Evolutionary conservation across 306 rosid genomes (phyloP).

Genomic region (Cyclanthera cordifolia): DNA sequence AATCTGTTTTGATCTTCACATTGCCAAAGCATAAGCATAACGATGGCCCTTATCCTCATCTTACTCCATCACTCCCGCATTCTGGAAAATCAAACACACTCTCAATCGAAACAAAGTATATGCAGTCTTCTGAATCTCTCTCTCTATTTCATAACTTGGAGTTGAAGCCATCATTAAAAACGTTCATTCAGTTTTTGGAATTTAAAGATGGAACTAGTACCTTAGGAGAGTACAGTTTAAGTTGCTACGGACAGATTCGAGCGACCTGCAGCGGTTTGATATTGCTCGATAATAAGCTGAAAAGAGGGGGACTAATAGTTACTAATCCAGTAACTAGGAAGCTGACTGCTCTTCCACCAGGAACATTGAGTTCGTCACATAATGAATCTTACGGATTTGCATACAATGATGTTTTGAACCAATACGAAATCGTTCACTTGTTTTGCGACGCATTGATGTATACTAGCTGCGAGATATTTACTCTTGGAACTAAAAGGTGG

Average conservation of each 20-base stretch:
- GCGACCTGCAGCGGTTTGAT: slow-evolving; percentile 41
- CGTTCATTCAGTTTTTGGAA: slow-evolving; percentile 25
- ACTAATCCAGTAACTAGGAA: slow-evolving; percentile 47
- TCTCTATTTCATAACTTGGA: slow-evolving; percentile 16
- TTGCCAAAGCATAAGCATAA: slow-evolving; percentile 1
- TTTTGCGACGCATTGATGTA: slow-evolving; percentile 25
- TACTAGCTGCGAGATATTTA: slow-evolving; percentile 30
- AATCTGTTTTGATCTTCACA: slow-evolving; percentile 36
- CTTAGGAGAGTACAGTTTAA: slow-evolving; percentile 24
- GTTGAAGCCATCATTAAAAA: not conserved
- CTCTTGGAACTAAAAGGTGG: slow-evolving; percentile 23
- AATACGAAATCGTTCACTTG: slow-evolving; percentile 41
- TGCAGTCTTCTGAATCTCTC: slow-evolving; percentile 11
- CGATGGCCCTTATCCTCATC: not conserved
- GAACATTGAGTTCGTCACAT: slow-evolving; percentile 22
- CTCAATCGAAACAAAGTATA: slow-evolving; percentile 28
- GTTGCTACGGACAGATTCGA: slow-evolving; percentile 27
- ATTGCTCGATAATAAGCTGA: slow-evolving; percentile 29
- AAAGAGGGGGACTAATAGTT: slow-evolving; percentile 28
- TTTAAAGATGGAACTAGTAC: slow-evolving; percentile 16
- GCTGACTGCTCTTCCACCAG: slow-evolving; percentile 28
- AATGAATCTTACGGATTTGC: slow-evolving; percentile 37
- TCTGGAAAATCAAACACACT: slow-evolving; percentile 16
- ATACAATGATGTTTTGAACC: slow-evolving; percentile 13
- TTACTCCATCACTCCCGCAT: not conserved